Base-by-base conservation (phyloP, 2,329 filamentous ascomycete species). In the Calonectria multiphialidica region DNA sequence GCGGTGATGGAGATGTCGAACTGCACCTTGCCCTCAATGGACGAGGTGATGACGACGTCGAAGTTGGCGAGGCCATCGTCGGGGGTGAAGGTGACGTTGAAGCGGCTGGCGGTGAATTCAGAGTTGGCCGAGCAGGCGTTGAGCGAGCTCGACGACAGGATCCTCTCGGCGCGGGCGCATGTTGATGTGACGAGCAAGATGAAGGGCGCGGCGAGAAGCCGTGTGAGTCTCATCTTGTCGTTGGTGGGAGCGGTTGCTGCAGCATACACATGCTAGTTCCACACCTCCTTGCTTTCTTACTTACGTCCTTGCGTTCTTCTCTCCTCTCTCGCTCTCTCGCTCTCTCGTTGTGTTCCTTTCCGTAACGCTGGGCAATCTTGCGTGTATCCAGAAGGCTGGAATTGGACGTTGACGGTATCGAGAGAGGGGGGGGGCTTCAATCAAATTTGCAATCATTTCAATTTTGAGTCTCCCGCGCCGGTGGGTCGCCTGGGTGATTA, bases 91-190 rank as follows among this genome's bases (percentile, higher is more conserved):
- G 91, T 86, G 82, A 98, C 93, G 77, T 97, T 93, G 90, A 98
- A 98, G 72, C 96, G 89, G 78, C 93, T 95, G 78, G 96, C 95
- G 2, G 94, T 94, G 84, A 98, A 96, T 80, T 92, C 92, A 21
- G 94, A 97, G 83, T 96, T 92, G 70, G 91, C 87, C 88, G 95
- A 94, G 84, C 96, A 98, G 40, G 93, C 90, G 83, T 94, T 95
- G 76, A 98, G 89, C 28, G 96, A 97, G 80, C 90, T 94, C 66
- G 96, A 97, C 79, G 92, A 88, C 79, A 98, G 93, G 80, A 95
- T 87, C 72, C 88, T 88, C 80, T 90, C 88, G 74, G 91, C 93
- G 68, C 90, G 77, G 35, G 67, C 71, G 42, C 44, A 18, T 6
- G 76, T 64, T 6, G 71, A 25, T 44, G 72, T 55, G 18, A 65